Conservation (phyloP, 2,329 filamentous ascomycete species). For the Thyridium curvatum region DNA sequence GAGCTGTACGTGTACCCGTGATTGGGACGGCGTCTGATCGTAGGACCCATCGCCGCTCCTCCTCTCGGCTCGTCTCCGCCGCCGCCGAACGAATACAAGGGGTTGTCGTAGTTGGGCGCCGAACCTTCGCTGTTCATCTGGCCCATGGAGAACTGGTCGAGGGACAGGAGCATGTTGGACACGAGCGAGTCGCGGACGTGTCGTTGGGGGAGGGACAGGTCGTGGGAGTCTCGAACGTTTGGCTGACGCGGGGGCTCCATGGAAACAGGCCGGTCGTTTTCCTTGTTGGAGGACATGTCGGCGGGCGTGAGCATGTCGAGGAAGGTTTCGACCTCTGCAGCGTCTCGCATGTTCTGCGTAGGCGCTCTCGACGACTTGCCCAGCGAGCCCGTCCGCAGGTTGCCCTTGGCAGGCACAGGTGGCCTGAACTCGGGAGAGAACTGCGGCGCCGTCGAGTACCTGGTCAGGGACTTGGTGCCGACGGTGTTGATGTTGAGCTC, state of each 20-base stretch:
- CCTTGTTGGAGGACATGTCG: constrained; percentile 24
- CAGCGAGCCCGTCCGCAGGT: constrained; percentile 16
- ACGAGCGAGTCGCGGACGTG: constrained; percentile 85
- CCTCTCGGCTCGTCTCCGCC: constrained; percentile 9
- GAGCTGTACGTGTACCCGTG: constrained; percentile 56
- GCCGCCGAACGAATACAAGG: constrained; percentile 21
- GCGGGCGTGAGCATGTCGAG: constrained; percentile 33
- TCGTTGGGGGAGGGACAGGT: constrained; percentile 71
- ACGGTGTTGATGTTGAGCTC: constrained; percentile 29
- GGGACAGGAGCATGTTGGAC: constrained; percentile 88
- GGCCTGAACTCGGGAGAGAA: constrained; percentile 20
- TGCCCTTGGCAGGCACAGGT: constrained; percentile 17
- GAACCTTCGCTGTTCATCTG: constrained; percentile 27
- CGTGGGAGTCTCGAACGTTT: constrained; percentile 64
- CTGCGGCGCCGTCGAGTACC: constrained; percentile 16
- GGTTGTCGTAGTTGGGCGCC: constrained; percentile 28
- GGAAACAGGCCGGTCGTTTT: constrained; percentile 19
- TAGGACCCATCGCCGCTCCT: constrained; percentile 5
- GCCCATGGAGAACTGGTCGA: constrained; percentile 71
- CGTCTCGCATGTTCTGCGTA: constrained; percentile 14
- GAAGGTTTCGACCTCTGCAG: constrained; percentile 25
- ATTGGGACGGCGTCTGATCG: constrained; percentile 17
- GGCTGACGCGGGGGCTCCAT: constrained; percentile 15
- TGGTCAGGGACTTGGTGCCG: constrained; percentile 7
- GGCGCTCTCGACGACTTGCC: constrained; percentile 5